Conservation (phyloP, 1,284 basidiomycete genomes). For the Singerocomus inundabilis region DNA sequence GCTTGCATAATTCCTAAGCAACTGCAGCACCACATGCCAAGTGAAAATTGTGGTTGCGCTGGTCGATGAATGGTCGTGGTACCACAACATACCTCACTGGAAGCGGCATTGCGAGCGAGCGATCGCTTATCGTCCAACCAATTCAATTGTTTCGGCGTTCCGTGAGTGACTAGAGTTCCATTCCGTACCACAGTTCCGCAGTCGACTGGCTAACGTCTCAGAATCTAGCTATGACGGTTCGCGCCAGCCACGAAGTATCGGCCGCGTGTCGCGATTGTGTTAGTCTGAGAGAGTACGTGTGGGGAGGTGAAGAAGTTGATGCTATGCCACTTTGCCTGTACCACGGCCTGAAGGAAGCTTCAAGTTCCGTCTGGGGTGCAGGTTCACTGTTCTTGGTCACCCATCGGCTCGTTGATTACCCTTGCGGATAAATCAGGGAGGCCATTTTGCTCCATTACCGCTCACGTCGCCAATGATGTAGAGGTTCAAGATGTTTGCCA, state of each 20-base stretch:
- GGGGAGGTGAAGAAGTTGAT: not conserved
- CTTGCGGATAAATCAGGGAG: conserved; percentile 3
- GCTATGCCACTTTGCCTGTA: not conserved
- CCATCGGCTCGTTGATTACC: conserved; percentile 6
- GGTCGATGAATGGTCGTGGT: too few relatives aligned
- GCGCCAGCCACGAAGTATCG: not conserved
- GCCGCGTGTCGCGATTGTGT: not conserved
- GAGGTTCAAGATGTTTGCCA: not conserved
- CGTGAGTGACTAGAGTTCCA: not conserved
- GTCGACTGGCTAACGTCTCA: not conserved
- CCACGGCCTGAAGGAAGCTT: conserved; percentile 1
- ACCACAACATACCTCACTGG: not conserved
- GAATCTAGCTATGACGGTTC: not conserved
- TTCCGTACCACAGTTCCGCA: not conserved
- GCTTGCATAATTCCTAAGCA: not conserved
- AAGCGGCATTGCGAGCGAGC: not conserved
- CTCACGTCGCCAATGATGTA: not conserved
- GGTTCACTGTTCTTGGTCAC: conserved; percentile 6
- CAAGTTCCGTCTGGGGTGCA: not conserved
- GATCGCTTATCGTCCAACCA: not conserved
- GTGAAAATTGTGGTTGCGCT: not conserved
- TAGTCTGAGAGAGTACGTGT: not conserved
- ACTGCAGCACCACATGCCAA: not conserved
- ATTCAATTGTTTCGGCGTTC: not conserved
- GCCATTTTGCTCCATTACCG: not conserved